Evolutionary conservation across 352 stramenopile genomes (phyloP), one percentile per base, ranked within the genome.

Genomic region (Paralagenidium karlingii): DNA sequence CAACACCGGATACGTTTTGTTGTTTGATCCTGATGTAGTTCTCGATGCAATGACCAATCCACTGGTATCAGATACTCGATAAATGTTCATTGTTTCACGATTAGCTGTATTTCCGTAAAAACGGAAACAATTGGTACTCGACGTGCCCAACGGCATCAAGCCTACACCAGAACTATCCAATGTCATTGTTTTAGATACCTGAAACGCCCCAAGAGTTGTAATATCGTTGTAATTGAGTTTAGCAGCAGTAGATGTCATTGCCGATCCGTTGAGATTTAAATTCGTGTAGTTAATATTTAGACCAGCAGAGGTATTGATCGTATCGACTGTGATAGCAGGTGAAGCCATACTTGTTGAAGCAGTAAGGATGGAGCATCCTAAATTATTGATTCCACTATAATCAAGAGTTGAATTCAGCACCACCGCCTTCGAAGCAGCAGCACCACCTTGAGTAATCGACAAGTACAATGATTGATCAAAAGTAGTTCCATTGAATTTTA

Each of bases 51-150:
- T 49, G 3, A 49, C 42, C 24, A 49, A 49, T 43, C 42, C 42
- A 28, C 29, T 42, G 10, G 32, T 42, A 41, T 48, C 42, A 34
- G 42, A 34, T 36, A 34, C 33, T 42, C 42, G 13, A 27, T 49
- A 49, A 37, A 49, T 49, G 16, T 49, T 49, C 10, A 43, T 49
- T 8, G 42, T 43, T 24, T 43, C 42, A 9, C 25, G 21, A 43
- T 43, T 43, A 8, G 32, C 19, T 4, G 42, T 49, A 25, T 13
- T n/a, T 5, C 25, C 24, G 16, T 43, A 49, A 15, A 49, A 49
- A 29, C 42, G 32, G 4, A 49, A 13, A 37, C 18, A 29, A 43
- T 49, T 49, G 9, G 33, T 21, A 16, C 11, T 26, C 21, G 42
- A 34, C 15, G 42, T 36, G 12, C 33, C 30, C 11, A 40, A 30